Percentiles rank a stretch among this genome's conserved stretches.
Conservation (phyloP, 2,329 filamentous ascomycete genomes). For the Pseudocercospora fijiensis region DNA sequence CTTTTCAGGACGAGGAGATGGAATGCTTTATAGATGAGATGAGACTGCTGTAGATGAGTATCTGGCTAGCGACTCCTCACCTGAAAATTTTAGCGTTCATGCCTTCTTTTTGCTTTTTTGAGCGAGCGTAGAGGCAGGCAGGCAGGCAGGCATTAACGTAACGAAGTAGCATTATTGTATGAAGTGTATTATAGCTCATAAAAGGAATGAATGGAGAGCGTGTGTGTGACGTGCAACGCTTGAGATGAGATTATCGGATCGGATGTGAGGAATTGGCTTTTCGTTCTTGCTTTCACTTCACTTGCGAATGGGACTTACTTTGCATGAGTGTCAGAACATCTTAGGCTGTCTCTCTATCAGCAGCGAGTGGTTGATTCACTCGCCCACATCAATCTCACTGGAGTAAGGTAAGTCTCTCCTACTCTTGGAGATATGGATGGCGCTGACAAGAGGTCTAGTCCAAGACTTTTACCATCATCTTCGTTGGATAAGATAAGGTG, state of each 20-base stretch:
- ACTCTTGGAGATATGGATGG: no score
- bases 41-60: not conserved
- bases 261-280: not conserved
- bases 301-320: not conserved
- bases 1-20: not conserved
- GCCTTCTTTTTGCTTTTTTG: no score
- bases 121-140: not conserved
- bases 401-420: no score
- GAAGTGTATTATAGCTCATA: conserved; percentile 9
- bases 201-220: not conserved
- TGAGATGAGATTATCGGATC: not conserved
- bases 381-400: no score
- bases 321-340: no score
- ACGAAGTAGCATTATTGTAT: conserved; percentile 7
- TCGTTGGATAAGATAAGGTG: no score
- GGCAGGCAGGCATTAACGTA: not conserved
- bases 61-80: not conserved
- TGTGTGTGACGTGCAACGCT: conserved; percentile 5
- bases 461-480: no score
- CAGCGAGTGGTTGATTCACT: no score
- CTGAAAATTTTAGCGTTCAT: no score
- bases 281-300: not conserved
- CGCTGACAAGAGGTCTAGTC: no score
- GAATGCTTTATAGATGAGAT: not conserved
- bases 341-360: no score